Evolutionary conservation across 306 rosid genomes (phyloP).

Genomic region (Trifolium repens): DNA sequence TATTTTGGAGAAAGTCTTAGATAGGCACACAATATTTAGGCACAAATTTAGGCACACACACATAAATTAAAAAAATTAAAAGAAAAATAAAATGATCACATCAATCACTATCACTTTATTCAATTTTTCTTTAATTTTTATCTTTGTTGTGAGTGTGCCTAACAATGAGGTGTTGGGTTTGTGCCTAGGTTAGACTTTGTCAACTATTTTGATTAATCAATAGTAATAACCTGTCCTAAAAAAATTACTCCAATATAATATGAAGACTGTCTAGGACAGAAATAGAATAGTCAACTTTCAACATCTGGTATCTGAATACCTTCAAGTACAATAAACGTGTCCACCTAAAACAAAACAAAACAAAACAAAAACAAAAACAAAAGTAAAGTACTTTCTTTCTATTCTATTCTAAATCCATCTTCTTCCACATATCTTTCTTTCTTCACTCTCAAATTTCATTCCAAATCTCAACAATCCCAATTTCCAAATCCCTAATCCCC

Average conservation of each 20-base stretch:
- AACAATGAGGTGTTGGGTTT: no score
- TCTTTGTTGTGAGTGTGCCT: no score
- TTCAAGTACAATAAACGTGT: conserved; percentile 5
- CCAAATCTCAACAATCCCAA: not conserved
- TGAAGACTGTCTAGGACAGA: not conserved
- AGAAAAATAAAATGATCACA: no score
- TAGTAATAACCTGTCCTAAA: no score
- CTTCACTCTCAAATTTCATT: not conserved
- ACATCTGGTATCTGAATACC: not conserved
- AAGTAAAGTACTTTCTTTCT: not conserved
- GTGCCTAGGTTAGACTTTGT: no score
- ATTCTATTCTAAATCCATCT: not conserved
- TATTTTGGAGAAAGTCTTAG: no score
- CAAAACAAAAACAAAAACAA: not conserved
- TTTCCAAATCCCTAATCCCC: not conserved
- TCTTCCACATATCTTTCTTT: conserved; percentile 16
- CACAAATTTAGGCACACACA: no score
- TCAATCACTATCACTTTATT: no score
- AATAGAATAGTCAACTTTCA: not conserved
- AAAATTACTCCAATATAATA: not conserved
- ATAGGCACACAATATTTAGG: no score
- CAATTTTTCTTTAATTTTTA: no score
- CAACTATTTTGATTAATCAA: no score
- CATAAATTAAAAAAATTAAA: no score
- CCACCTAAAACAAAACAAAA: not conserved